Base-by-base conservation (phyloP, 2,329 filamentous ascomycete species). In the Stachybotrys elegans region DNA sequence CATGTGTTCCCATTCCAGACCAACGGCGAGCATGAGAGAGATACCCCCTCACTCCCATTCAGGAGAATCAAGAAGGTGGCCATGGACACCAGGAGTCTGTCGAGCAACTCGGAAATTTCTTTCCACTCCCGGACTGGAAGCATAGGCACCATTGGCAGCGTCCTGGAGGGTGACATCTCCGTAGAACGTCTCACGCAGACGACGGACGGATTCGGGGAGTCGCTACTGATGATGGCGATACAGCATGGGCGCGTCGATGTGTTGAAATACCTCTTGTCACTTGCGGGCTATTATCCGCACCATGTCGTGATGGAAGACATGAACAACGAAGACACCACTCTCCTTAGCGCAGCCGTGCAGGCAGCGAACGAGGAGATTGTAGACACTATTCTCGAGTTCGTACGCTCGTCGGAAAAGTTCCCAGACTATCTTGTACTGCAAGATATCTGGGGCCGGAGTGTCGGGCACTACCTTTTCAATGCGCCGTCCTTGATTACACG, bases 381-480 rank as follows among this genome's bases (percentile, higher is more conserved):
- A 35, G 79, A 89, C 48, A 78, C 83, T 12, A 69, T 97, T 4
- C 71, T 96, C 11, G 76, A 85, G 44, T 88, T 84, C 58, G 66
- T 95, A 22, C 73, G 83, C 51, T 70, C 73, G 43, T 72, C 70
- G 43, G 72, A 71, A 27, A 71, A 78, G 40, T 64, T 94, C 22
- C 63, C 70, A 35, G 68, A 72, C 6, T 97, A 98, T 58, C 67
- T 97, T 39, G 73, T 79, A 4, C 73, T 78, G 48, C 85, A 92
- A 56, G 93, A 98, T 58, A 81, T 78, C 29, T 85, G 90, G 71
- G 93, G 92, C 19, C 83, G 93, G 54, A 95, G 90, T 49, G 79
- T 88, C 42, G 93, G 86, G n/a, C 93, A 98, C 65, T 98, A 98
- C 62, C 75, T 98, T 14, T 98, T 98, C 68, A 87, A 95, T 58